Evolutionary conservation across 495 filamentous ascomycete genomes (phyloP), one percentile per base, ranked within the genome.

Genomic region (Penicillium pancosmium): DNA sequence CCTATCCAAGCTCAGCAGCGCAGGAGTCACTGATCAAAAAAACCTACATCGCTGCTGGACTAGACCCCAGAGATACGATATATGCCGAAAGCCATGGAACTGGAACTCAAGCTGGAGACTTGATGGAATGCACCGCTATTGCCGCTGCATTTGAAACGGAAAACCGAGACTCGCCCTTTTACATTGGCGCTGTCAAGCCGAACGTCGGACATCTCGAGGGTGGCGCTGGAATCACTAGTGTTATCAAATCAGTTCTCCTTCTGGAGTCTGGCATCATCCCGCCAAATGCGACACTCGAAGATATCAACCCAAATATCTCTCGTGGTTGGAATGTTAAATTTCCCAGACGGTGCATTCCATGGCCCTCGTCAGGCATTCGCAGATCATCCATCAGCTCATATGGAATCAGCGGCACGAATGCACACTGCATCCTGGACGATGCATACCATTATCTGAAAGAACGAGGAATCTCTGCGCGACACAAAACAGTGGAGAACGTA

Each of bases 231-330:
- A 41, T 84, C 0, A 73, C 74, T 2, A 73, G 68, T 0, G 18
- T 84, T 21, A 75, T 84, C 54, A 83, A 75, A 58, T 63, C 65
- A 0, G 63, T 71, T 0, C 25, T 80, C 21, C 57, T 61, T 7
- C n/a, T 84, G 8, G 73, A 83, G 50, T 67, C 70, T 12, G 73
- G 70, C 1, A 48, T 70, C 16, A 79, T 85, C n/a, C 78, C 73
- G 5, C 50, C 66, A 16, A 62, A 54, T 43, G 13, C 23, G 1
- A 10, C 11, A 1, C 52, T 53, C 43, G 31, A 78, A 31, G 67
- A 67, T 12, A 67, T 70, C 3, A 82, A 82, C 49, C 70, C 72
- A 0, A 63, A 68, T 13, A 60, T 72, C n/a, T 33, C 23, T 2
- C 44, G 64, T 11, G 51, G 65, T 16, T 33, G 38, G 48, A 51